These are phyloP conservation scores for Hypoxylon cercidicola DNA, from an alignment of 495 filamentous ascomycete species.

Conservation along the genomic window DNA sequence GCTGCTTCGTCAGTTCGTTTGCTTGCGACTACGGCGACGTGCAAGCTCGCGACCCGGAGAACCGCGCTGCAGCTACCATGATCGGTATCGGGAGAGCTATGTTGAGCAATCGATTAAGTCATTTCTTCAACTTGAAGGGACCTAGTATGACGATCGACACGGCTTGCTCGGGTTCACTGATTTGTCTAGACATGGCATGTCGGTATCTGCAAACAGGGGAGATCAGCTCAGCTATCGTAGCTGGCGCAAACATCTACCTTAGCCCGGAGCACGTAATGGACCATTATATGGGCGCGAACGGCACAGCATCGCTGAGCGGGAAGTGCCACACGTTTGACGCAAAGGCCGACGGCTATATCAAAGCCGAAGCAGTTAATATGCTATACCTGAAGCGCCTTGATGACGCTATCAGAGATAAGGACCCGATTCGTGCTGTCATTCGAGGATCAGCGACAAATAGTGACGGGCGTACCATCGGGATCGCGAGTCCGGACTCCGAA, in stretches of 20 bases:
- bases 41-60: constrained; percentile 18
- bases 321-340: constrained; percentile 56
- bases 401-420: constrained; percentile 56
- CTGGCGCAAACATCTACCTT: constrained; percentile 16
- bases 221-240: constrained; percentile 11
- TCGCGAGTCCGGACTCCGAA: constrained; percentile 63
- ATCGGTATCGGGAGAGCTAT: constrained; percentile 22
- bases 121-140: constrained; percentile 30
- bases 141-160: constrained; percentile 47
- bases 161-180: constrained; percentile 53
- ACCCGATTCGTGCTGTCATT: constrained; percentile 63
- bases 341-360: constrained; percentile 56
- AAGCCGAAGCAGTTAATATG: constrained; percentile 58
- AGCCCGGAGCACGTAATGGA: constrained; percentile 16
- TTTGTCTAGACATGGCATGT: constrained; percentile 49
- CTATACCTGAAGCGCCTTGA: constrained; percentile 58
- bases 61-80: background rate
- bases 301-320: constrained; percentile 43
- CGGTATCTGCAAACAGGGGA: constrained; percentile 18
- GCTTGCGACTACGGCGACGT: constrained; percentile 73
- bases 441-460: constrained; percentile 57
- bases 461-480: constrained; percentile 54
- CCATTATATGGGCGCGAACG: constrained; percentile 7
- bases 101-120: constrained; percentile 34
- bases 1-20: constrained; percentile 81